Evolutionary conservation across 139 green algal genomes (phyloP).

Genomic region (Micromonas pusilla): DNA sequence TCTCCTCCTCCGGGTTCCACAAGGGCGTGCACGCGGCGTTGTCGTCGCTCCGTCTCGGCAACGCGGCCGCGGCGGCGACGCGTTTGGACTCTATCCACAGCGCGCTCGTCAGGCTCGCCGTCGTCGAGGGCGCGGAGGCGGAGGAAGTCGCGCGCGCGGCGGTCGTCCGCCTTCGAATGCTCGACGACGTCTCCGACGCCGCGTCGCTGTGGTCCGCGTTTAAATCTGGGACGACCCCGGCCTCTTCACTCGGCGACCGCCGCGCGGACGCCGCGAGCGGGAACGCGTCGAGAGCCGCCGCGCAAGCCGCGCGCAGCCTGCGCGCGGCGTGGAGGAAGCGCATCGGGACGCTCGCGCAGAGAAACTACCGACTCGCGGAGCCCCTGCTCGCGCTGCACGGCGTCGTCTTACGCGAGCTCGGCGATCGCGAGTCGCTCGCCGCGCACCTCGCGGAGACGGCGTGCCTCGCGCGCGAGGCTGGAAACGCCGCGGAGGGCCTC

Average conservation of each 20-base stretch:
- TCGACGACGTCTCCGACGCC: not conserved
- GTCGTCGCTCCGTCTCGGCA: not conserved
- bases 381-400: conserved; percentile 49
- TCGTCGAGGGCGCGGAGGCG: not conserved
- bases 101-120: not conserved
- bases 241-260: too few relatives aligned
- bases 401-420: conserved; percentile 36
- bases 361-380: conserved; percentile 48
- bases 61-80: not conserved
- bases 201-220: not conserved
- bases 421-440: conserved; percentile 9
- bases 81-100: not conserved
- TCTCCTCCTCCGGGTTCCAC: too few relatives aligned
- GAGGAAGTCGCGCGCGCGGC: not conserved
- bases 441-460: conserved; percentile 36
- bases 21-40: conserved; percentile 1
- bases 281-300: too few relatives aligned
- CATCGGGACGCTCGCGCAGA: too few relatives aligned
- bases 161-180: not conserved
- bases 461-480: conserved; percentile 45
- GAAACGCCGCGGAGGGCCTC: not conserved
- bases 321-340: too few relatives aligned
- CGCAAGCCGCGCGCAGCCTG: too few relatives aligned
- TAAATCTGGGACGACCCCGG: too few relatives aligned
- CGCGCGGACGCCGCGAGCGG: too few relatives aligned